Base-by-base conservation (phyloP, 176 grass and related monocot species). In the Rhynchospora pubera region DNA sequence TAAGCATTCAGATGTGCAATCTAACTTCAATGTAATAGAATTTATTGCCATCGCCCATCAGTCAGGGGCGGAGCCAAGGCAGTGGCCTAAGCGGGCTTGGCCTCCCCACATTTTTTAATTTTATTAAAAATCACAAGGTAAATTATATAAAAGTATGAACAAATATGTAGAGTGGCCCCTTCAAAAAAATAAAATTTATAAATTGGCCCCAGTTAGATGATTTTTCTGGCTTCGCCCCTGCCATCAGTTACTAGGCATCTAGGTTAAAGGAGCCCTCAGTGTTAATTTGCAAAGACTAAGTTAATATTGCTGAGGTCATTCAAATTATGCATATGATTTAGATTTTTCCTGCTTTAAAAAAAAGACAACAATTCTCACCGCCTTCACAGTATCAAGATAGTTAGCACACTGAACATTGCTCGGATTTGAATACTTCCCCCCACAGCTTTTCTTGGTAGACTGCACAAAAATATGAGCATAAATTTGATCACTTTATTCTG, bases 371-470 rank as follows among this genome's bases (percentile, higher is more conserved):
- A 18, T 63, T 74, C 65, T 81, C 15, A 85, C 93, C 61, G 21
- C 1, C 80, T 13, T 80, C 65, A 93, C 84, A 50, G 72, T 81
- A 61, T 85, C 0, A 13, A 93, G 28, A 32, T 81, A 69, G 65
- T 19, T 87, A 53, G 89, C 68, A 65, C 93, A 97, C 2, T 21
- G 47, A 7, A 70, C 85, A 82, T 91, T 97, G 0, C 77, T 79
- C 0, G 91, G 87, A 57, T 15, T 3, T 55, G 60, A 62, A 83
- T 86, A 97, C n/a, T 90, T 84, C 0, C 78, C 87, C 53, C 34
- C 66, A 58, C 93, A 97, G 3, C 83, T 84, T 12, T 24, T 59
- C 78, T 24, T 84, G 7, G 89, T 85, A 21, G 85, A 85, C 68
- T 89, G 79, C 7, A 79, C n/a, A 24, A 79, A 75, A 65, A 30